Conservation (phyloP, 2,329 filamentous ascomycete genomes). For the Sporothrix variecibatus region DNA sequence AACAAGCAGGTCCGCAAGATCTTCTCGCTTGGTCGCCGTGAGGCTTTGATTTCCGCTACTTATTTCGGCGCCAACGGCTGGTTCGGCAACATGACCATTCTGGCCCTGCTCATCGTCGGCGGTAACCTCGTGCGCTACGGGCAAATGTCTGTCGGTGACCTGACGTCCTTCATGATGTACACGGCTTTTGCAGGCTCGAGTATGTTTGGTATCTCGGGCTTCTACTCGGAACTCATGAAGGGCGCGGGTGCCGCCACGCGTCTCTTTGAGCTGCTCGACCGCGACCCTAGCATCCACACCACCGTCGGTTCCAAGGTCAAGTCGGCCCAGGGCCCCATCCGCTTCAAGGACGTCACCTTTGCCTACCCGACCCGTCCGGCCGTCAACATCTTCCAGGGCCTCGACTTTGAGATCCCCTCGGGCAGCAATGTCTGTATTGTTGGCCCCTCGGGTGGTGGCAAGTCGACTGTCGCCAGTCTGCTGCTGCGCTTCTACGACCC, state of each 20-base stretch:
- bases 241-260: slow-evolving; percentile 95
- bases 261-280: slow-evolving; percentile 92
- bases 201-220: slow-evolving; percentile 89
- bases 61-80: slow-evolving; percentile 89
- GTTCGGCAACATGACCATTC: slow-evolving; percentile 93
- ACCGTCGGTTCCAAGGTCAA: slow-evolving; percentile 78
- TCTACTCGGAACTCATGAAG: slow-evolving; percentile 99
- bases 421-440: slow-evolving; percentile 96
- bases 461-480: slow-evolving; percentile 92
- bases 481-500: slow-evolving; percentile 90
- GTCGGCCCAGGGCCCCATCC: slow-evolving; percentile 85
- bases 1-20: slow-evolving; percentile 91
- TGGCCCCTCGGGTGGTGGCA: slow-evolving; percentile 91
- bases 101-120: slow-evolving; percentile 86
- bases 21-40: slow-evolving; percentile 81
- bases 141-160: slow-evolving; percentile 82
- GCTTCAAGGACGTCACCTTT: slow-evolving; percentile 82
- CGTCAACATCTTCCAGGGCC: slow-evolving; percentile 83
- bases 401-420: slow-evolving; percentile 88
- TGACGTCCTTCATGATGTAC: slow-evolving; percentile 98
- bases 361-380: slow-evolving; percentile 92
- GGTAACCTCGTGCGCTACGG: slow-evolving; percentile 87
- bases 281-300: slow-evolving; percentile 80
- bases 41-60: slow-evolving; percentile 84
- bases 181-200: slow-evolving; percentile 83